phyloP scores from a whole-genome alignment of 2,329 filamentous ascomycete genomes.

The Hypoxylon sp. region DNA sequence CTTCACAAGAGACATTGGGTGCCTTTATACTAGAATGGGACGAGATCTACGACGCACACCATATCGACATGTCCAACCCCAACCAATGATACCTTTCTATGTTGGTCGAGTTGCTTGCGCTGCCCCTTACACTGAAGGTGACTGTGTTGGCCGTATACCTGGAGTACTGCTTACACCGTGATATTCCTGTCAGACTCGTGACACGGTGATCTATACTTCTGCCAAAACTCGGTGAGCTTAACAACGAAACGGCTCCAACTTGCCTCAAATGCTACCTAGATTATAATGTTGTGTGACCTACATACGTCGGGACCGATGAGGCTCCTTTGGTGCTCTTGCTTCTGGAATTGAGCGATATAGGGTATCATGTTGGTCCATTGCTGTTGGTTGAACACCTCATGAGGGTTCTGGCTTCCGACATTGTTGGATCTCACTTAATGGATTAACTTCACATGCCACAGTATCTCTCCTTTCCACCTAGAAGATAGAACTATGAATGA shows the following conservation, averaged over 20 bases:
- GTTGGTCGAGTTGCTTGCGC: not conserved
- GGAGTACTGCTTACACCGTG: not conserved
- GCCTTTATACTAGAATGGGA: not conserved
- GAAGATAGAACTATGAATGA: not conserved
- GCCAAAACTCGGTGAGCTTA: constrained; percentile 1
- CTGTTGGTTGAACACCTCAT: not conserved
- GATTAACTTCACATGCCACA: not conserved
- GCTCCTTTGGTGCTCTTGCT: not conserved
- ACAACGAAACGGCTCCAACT: not conserved
- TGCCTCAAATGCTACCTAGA: not conserved
- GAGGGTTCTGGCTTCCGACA: not conserved
- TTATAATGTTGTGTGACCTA: not conserved
- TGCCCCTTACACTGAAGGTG: not conserved
- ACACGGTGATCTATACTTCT: not conserved
- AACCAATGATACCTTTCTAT: too few relatives aligned
- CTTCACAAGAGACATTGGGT: not conserved
- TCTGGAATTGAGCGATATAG: constrained; percentile 1
- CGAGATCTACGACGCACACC: not conserved
- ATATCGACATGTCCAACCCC: not conserved
- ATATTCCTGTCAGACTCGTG: constrained; percentile 13
- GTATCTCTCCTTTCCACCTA: not conserved
- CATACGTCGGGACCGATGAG: not conserved
- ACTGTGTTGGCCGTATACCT: not conserved
- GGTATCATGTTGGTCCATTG: too few relatives aligned
- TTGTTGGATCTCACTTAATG: not conserved